These are phyloP conservation scores for Fragaria iinumae DNA, from an alignment of 306 rosid species.

Conservation along the genomic window DNA sequence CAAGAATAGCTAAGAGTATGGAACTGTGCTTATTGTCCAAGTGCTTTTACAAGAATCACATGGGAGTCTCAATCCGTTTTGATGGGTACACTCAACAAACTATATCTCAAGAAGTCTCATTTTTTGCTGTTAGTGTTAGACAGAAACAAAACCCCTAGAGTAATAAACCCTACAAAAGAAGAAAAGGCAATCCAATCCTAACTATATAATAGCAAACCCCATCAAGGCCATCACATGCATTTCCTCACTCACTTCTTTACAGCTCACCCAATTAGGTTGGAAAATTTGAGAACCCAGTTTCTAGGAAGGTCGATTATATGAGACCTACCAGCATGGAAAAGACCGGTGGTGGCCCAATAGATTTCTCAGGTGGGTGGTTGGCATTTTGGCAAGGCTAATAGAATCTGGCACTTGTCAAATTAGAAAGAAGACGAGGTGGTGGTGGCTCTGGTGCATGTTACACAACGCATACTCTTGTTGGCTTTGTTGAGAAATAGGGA, in stretches of 20 bases:
- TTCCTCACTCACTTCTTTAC: slow-evolving; percentile 14
- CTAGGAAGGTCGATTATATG: slow-evolving; percentile 10
- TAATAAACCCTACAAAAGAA: neutral
- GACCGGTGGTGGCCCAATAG: slow-evolving; percentile 9
- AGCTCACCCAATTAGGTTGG: neutral
- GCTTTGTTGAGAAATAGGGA: slow-evolving; percentile 18
- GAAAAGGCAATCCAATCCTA: neutral
- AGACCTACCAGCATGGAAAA: slow-evolving; percentile 8
- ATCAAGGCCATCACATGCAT: slow-evolving; percentile 7
- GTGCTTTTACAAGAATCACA: neutral
- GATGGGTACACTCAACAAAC: neutral
- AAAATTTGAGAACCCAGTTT: neutral
- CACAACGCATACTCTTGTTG: neutral
- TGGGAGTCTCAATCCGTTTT: neutral
- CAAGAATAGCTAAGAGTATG: neutral
- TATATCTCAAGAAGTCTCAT: no score
- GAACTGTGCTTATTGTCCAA: neutral
- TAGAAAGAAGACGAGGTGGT: slow-evolving; percentile 1
- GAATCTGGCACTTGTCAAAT: slow-evolving; percentile 1
- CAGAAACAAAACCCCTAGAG: neutral
- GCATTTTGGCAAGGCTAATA: neutral
- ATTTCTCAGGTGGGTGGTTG: slow-evolving; percentile 18
- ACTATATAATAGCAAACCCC: neutral
- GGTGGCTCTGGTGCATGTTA: slow-evolving; percentile 9
- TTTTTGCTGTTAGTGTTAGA: neutral